Conservation (phyloP, 2,329 filamentous ascomycete species). For the Ascochyta lentis region DNA sequence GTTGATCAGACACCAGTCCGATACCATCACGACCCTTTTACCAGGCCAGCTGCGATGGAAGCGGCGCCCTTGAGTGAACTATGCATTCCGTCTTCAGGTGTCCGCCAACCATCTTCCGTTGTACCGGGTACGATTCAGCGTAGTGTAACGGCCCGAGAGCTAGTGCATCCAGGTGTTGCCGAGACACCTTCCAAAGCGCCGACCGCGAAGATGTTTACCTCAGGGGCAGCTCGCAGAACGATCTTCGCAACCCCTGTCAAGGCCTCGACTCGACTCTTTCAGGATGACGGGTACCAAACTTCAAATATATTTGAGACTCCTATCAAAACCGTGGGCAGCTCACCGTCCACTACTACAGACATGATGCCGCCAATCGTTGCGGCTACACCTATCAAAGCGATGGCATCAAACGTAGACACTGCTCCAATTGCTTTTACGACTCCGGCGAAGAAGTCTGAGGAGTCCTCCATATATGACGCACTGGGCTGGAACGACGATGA, state of each 20-base stretch:
- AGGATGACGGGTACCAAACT: conserved; percentile 8
- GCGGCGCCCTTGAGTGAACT: conserved; percentile 39
- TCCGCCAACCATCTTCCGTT: conserved; percentile 36
- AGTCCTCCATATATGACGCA: conserved; percentile 50
- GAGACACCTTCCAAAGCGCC: conserved; percentile 54
- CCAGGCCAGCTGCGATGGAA: conserved; percentile 22
- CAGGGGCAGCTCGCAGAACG: conserved; percentile 32
- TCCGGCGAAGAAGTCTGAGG: conserved; percentile 20
- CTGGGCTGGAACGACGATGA: conserved; percentile 57
- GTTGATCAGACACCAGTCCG: conserved; percentile 40
- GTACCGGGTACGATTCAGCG: conserved; percentile 38
- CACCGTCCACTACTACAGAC: conserved; percentile 14
- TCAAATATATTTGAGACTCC: conserved; percentile 33
- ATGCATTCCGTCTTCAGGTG: conserved; percentile 51
- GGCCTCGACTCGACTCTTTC: conserved; percentile 9
- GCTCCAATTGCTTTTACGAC: conserved; percentile 17
- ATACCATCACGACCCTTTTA: conserved; percentile 34
- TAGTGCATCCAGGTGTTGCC: conserved; percentile 42
- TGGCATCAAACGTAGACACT: neutral
- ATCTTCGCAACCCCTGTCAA: conserved; percentile 47
- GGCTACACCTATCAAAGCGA: conserved; percentile 30
- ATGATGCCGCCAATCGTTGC: conserved; percentile 19
- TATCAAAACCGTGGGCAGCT: conserved; percentile 25
- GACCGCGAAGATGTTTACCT: conserved; percentile 36
- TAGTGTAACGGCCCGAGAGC: conserved; percentile 37